phyloP scores from a whole-genome alignment of 768 basidiomycete genomes.

The Termitomyces sp. region DNA sequence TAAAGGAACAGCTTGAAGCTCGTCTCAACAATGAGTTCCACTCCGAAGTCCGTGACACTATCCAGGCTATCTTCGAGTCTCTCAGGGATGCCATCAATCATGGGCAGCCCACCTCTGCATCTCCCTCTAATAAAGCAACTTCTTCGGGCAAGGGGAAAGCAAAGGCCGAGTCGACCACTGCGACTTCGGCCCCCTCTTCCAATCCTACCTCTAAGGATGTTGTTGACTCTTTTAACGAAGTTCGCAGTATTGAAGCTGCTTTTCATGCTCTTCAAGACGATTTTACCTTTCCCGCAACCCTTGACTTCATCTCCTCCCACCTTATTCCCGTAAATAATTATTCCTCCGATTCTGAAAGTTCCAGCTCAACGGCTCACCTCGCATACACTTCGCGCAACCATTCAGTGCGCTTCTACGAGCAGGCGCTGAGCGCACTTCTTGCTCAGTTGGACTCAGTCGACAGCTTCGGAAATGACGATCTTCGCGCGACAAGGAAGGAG shows the following conservation, averaged over 20 bases:
- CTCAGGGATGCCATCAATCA: conserved; percentile 17
- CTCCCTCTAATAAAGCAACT: not conserved
- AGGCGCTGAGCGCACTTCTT: conserved; percentile 52
- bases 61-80: conserved; percentile 33
- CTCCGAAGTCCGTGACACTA: conserved; percentile 32
- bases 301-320: conserved; percentile 36
- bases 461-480: conserved; percentile 49
- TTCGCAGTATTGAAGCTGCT: conserved; percentile 35
- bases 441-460: conserved; percentile 54
- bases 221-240: conserved; percentile 28
- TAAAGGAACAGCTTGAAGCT: conserved; percentile 26
- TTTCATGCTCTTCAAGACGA: conserved; percentile 31
- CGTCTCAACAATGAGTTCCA: conserved; percentile 24
- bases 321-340: conserved; percentile 17
- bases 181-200: conserved; percentile 8
- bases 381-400: conserved; percentile 55
- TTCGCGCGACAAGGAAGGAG: conserved; percentile 47
- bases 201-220: conserved; percentile 22
- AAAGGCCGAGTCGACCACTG: conserved; percentile 18
- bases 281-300: conserved; percentile 32
- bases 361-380: conserved; percentile 29
- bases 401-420: conserved; percentile 56
- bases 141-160: conserved; percentile 31
- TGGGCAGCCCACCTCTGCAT: not conserved
- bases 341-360: conserved; percentile 13